A percentile compares a stretch with the other conserved stretches of the same genome.
Conservation (phyloP, 306 rosid genomes). For the Cicer cuneatum region DNA sequence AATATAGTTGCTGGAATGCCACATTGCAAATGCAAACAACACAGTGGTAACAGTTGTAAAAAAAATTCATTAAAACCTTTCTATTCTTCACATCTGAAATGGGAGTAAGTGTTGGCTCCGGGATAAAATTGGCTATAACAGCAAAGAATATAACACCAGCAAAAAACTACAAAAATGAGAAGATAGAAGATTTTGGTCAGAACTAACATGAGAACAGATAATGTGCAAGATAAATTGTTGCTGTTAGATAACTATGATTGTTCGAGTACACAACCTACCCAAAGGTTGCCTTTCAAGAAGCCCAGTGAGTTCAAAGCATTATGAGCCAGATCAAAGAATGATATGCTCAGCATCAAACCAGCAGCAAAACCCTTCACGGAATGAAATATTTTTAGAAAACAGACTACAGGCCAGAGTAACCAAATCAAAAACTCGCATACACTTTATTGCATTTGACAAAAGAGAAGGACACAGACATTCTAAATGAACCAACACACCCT, state of each 20-base stretch:
- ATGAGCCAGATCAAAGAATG: constrained; percentile 98
- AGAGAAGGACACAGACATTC: constrained; percentile 4
- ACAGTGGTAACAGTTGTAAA: constrained; percentile 15
- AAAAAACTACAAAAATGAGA: constrained; percentile 69
- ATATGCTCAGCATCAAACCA: constrained; percentile 94
- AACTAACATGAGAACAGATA: constrained; percentile 28
- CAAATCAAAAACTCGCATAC: not conserved
- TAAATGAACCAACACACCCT: not conserved
- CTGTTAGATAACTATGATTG: constrained; percentile 1
- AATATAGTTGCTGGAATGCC: constrained; percentile 40
- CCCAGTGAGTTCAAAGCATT: constrained; percentile 94
- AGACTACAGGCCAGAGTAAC: constrained; percentile 1
- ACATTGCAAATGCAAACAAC: constrained; percentile 41
- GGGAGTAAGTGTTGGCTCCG: constrained; percentile 85
- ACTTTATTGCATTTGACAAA: constrained; percentile 15
- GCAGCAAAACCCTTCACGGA: constrained; percentile 90
- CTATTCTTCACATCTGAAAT: constrained; percentile 63
- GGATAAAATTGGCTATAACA: constrained; percentile 76
- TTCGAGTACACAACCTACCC: constrained; percentile 61
- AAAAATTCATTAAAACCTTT: constrained; percentile 60
- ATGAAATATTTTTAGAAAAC: constrained; percentile 29
- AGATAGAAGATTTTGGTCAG: constrained; percentile 33
- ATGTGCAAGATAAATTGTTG: constrained; percentile 14
- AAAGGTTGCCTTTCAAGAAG: constrained; percentile 88
- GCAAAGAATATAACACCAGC: constrained; percentile 94